Conservation (phyloP, 768 basidiomycete genomes). For the Calocera viscosa region DNA sequence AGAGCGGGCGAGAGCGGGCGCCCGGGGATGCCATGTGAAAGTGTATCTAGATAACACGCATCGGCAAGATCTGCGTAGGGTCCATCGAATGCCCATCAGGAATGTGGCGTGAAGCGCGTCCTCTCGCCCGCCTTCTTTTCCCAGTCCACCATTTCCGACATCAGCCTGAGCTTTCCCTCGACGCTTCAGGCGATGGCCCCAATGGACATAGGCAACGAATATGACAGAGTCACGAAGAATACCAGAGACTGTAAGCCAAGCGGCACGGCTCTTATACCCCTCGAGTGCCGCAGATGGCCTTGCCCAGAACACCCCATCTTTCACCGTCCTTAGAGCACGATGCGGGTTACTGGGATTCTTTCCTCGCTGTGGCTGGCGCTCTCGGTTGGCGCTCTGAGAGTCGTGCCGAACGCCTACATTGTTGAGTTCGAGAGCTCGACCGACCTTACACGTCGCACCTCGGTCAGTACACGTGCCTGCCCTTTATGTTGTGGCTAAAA, state of each 20-base stretch:
- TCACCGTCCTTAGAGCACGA: not conserved
- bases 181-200: not conserved
- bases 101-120: not conserved
- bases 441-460: constrained; percentile 19
- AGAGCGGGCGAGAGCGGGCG: too few relatives aligned
- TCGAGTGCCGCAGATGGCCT: not conserved
- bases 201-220: not conserved
- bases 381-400: constrained; percentile 24
- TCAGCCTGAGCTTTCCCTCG: constrained; percentile 26
- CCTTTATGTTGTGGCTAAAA: not conserved
- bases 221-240: not conserved
- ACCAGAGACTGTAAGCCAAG: not conserved
- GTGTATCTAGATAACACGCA: not conserved
- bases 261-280: not conserved
- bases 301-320: not conserved
- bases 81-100: not conserved
- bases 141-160: constrained; percentile 25
- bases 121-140: constrained; percentile 12
- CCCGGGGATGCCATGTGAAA: not conserved
- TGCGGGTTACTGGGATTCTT: not conserved
- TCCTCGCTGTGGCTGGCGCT: not conserved
- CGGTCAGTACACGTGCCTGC: constrained; percentile 15
- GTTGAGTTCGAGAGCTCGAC: constrained; percentile 39
- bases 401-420: constrained; percentile 42
- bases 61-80: not conserved